Conservation (phyloP, 2,329 filamentous ascomycete species). For the Colletotrichum musae region DNA sequence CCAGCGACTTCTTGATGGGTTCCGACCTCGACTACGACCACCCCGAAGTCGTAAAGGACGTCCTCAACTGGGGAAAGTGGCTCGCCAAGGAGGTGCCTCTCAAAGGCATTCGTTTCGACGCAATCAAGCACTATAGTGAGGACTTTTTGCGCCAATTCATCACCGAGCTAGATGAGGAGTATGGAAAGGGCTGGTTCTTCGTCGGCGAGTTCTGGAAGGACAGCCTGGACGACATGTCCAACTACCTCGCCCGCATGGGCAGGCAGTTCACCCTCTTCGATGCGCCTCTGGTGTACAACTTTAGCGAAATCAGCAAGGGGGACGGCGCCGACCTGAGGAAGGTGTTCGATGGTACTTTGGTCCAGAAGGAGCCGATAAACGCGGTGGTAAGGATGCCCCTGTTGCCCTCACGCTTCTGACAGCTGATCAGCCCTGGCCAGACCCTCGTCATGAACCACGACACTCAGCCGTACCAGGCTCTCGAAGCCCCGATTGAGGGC, state of each 20-base stretch:
- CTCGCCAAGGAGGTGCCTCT: conserved; percentile 72
- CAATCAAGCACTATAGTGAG: conserved; percentile 79
- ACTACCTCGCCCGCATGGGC: conserved; percentile 60
- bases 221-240: conserved; percentile 51
- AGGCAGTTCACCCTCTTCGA: conserved; percentile 76
- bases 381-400: conserved; percentile 49
- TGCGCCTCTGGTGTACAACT: conserved; percentile 77
- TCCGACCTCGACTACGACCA: conserved; percentile 78
- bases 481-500: conserved; percentile 70
- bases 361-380: conserved; percentile 55
- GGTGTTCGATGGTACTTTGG: conserved; percentile 74
- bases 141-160: conserved; percentile 78
- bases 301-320: conserved; percentile 71
- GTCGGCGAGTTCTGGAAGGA: conserved; percentile 58
- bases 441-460: conserved; percentile 82
- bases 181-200: conserved; percentile 55
- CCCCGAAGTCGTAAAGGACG: conserved; percentile 74
- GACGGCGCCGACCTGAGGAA: conserved; percentile 72
- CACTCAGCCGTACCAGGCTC: conserved; percentile 63
- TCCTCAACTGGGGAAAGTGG: conserved; percentile 79
- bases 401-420: background rate
- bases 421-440: conserved; percentile 44
- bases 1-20: conserved; percentile 79
- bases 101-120: conserved; percentile 78
- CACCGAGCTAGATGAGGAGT: conserved; percentile 64